Evolutionary conservation across 1,284 basidiomycete species (phyloP).

Genomic region (Trichosporon sp.): DNA sequence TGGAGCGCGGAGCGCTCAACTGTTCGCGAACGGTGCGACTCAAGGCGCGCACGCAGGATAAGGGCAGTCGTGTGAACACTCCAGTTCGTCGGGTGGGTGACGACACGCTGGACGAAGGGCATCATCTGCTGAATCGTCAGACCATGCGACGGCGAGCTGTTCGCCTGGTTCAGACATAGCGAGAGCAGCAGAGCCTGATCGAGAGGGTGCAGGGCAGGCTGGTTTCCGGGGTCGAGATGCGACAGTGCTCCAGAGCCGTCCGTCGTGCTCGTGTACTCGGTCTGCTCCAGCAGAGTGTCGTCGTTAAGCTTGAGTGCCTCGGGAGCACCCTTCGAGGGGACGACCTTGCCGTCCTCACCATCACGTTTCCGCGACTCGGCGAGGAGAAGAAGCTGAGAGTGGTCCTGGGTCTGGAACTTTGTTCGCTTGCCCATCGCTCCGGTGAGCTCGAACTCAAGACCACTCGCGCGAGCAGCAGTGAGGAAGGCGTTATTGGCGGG

Average conservation of each 20-base stretch:
- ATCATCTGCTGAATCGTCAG: slow-evolving; percentile 86
- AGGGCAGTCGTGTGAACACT: slow-evolving; percentile 92
- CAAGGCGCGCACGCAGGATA: slow-evolving; percentile 82
- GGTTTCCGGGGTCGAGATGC: slow-evolving; percentile 77
- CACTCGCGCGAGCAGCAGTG: slow-evolving; percentile 73
- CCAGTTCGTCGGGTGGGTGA: slow-evolving; percentile 87
- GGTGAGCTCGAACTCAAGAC: slow-evolving; percentile 85
- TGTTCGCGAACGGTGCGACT: slow-evolving; percentile 80
- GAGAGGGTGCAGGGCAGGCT: slow-evolving; percentile 82
- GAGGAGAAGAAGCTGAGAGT: slow-evolving; percentile 90
- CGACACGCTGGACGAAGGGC: slow-evolving; percentile 82
- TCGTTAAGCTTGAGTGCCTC: slow-evolving; percentile 85
- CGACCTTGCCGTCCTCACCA: slow-evolving; percentile 38
- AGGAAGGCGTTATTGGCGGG: slow-evolving; percentile 78
- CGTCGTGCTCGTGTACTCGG: slow-evolving; percentile 69
- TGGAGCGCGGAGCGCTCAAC: slow-evolving; percentile 86
- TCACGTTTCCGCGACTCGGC: slow-evolving; percentile 73
- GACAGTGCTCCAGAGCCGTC: slow-evolving; percentile 48
- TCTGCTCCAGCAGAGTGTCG: slow-evolving; percentile 93
- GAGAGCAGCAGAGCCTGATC: slow-evolving; percentile 89
- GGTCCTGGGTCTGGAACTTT: slow-evolving; percentile 84
- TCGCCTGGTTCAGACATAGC: slow-evolving; percentile 84
- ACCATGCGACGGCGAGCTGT: slow-evolving; percentile 81
- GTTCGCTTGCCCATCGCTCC: slow-evolving; percentile 93
- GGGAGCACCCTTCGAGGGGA: slow-evolving; percentile 61